These are phyloP conservation scores for Linaria vulgaris DNA, from an alignment of 257 asterid species.

Conservation along the genomic window DNA sequence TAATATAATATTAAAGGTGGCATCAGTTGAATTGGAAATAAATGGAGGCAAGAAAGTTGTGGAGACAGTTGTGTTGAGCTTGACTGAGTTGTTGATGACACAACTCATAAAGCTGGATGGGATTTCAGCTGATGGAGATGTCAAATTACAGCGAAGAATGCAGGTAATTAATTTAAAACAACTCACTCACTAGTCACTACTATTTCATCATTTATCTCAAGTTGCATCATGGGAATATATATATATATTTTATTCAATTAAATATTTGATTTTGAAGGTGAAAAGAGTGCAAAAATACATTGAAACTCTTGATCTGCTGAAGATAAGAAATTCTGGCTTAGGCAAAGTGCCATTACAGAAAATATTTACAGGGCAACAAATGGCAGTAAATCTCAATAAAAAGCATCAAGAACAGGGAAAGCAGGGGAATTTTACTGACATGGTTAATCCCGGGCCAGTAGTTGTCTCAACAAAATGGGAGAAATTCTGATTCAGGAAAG, in stretches of 20 bases:
- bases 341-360: constrained; percentile 31
- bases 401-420: constrained; percentile 37
- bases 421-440: constrained; percentile 35
- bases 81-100: constrained; percentile 79
- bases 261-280: constrained; percentile 47
- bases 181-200: too few species aligned
- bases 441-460: constrained; percentile 39
- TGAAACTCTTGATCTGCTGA: constrained; percentile 73
- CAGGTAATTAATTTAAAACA: constrained; percentile 50
- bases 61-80: constrained; percentile 55
- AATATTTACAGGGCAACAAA: constrained; percentile 26
- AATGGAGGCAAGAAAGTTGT: constrained; percentile 72
- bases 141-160: constrained; percentile 78
- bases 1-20: constrained; percentile 69
- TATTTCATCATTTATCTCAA: neutral
- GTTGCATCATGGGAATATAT: neutral
- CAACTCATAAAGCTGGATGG: constrained; percentile 82
- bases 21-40: constrained; percentile 60
- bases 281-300: constrained; percentile 86
- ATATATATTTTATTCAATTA: neutral
- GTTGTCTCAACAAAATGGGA: constrained; percentile 84
- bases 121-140: constrained; percentile 88
- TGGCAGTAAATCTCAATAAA: constrained; percentile 31
- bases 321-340: constrained; percentile 50
- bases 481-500: constrained; percentile 44